Evolutionary conservation across 2,329 filamentous ascomycete genomes (phyloP).

Genomic region (Dendryphion nanum): DNA sequence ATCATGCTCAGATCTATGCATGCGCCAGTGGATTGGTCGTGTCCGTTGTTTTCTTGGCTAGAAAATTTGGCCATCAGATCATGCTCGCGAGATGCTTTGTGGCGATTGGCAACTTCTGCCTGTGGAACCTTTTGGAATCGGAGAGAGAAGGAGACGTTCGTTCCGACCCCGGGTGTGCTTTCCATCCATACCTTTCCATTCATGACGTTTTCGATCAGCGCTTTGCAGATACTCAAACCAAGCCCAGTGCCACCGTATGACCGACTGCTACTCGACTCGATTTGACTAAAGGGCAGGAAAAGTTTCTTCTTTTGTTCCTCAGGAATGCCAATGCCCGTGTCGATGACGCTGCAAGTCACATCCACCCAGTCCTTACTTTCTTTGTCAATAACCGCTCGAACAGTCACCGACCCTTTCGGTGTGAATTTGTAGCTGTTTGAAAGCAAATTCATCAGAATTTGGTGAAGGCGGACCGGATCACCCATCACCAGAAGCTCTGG

Average conservation of each 20-base stretch:
- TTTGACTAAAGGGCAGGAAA: constrained; percentile 90
- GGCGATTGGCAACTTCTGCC: constrained; percentile 51
- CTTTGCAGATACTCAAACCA: constrained; percentile 91
- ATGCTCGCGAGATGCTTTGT: constrained; percentile 41
- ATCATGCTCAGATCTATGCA: constrained; percentile 61
- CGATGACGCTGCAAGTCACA: constrained; percentile 80
- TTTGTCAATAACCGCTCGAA: constrained; percentile 69
- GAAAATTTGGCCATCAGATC: constrained; percentile 59
- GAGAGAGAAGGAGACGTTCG: constrained; percentile 74
- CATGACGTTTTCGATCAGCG: constrained; percentile 89
- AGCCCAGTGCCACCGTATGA: constrained; percentile 92
- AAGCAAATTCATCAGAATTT: constrained; percentile 72
- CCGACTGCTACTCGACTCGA: constrained; percentile 83
- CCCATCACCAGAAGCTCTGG: constrained; percentile 53
- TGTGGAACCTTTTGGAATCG: constrained; percentile 79
- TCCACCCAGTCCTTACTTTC: constrained; percentile 70
- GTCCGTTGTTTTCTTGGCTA: constrained; percentile 45
- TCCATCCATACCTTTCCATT: constrained; percentile 81
- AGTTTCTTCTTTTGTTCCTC: constrained; percentile 78
- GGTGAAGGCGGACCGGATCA: constrained; percentile 52
- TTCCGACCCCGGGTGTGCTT: constrained; percentile 70
- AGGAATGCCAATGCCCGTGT: constrained; percentile 90
- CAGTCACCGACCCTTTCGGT: constrained; percentile 79
- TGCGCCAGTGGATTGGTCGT: constrained; percentile 36
- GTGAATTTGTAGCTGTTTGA: constrained; percentile 96